Evolutionary conservation across 164 flowering plant species (phyloP).

Genomic region (Magnolia kwangsiensis): DNA sequence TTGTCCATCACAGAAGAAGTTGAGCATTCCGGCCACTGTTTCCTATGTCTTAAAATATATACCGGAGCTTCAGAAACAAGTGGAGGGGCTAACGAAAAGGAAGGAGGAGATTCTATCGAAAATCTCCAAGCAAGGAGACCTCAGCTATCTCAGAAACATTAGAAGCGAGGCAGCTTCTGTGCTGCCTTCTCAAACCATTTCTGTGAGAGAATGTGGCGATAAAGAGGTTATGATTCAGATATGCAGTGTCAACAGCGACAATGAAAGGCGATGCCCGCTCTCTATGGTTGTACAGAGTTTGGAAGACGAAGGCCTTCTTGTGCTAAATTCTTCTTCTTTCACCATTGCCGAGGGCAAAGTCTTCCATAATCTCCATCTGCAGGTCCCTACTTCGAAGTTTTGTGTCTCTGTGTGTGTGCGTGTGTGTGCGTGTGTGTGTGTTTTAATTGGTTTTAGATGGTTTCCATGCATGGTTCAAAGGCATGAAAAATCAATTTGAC

Average conservation of each 20-base stretch:
- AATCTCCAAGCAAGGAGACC: conserved; percentile 18
- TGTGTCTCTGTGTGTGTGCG: no score
- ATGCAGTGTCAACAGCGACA: conserved; percentile 12
- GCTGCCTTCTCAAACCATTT: conserved; percentile 20
- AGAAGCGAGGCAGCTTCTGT: conserved; percentile 1
- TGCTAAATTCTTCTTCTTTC: conserved; percentile 46
- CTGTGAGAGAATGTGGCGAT: conserved; percentile 32
- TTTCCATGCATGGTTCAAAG: no score
- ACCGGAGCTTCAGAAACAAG: conserved; percentile 56
- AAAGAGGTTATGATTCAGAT: conserved; percentile 47
- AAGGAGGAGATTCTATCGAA: conserved; percentile 40
- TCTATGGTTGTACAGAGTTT: conserved; percentile 37
- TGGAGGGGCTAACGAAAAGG: conserved; percentile 33
- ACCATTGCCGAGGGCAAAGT: conserved; percentile 35
- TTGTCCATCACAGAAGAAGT: conserved; percentile 38
- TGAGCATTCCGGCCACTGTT: conserved; percentile 58
- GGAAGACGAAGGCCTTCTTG: conserved; percentile 44
- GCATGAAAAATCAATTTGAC: no score
- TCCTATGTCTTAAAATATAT: conserved; percentile 52
- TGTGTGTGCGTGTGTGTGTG: not conserved
- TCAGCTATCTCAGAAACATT: not conserved
- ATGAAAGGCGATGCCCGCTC: conserved; percentile 14
- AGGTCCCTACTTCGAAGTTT: conserved; percentile 24
- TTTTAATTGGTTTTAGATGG: not conserved
- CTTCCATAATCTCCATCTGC: conserved; percentile 52